Percentiles rank a stretch among this genome's conserved stretches.
Conservation (phyloP, 1,284 basidiomycete genomes). For the Austropuccinia psidii region DNA sequence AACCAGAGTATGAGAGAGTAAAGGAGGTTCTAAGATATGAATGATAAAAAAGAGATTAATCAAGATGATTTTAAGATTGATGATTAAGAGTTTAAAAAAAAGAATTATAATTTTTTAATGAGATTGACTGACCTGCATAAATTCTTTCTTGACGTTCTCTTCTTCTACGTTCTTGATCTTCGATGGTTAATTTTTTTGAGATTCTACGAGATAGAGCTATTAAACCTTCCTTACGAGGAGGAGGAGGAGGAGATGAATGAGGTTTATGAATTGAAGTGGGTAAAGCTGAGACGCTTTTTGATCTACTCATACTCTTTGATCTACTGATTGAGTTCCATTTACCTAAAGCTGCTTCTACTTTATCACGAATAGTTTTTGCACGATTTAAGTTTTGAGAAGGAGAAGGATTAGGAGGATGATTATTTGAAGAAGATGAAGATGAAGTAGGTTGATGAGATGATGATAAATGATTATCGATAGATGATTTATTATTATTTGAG, state of each 20-base stretch:
- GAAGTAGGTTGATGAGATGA: too few species aligned
- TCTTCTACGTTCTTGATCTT: slow-evolving; percentile 7
- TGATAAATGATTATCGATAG: too few species aligned
- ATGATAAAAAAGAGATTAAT: too few species aligned
- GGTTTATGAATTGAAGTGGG: neutral
- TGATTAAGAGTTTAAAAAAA: too few species aligned
- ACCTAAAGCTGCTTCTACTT: slow-evolving; percentile 18
- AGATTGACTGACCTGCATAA: slow-evolving; percentile 34
- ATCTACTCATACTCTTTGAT: neutral
- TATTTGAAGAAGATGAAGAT: too few species aligned
- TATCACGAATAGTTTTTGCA: slow-evolving; percentile 25
- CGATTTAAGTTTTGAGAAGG: neutral
- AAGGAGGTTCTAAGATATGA: slow-evolving; percentile 8
- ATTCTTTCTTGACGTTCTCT: neutral
- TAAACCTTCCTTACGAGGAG: slow-evolving; percentile 9
- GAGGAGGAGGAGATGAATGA: neutral
- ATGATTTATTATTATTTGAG: too few species aligned
- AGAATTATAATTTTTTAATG: too few species aligned
- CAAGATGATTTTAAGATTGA: too few species aligned
- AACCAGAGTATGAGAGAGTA: slow-evolving; percentile 28
- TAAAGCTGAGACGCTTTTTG: slow-evolving; percentile 8
- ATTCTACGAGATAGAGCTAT: slow-evolving; percentile 19
- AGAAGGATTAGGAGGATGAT: neutral
- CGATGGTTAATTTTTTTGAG: slow-evolving; percentile 17
- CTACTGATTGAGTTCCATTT: neutral